Evolutionary conservation across 371 early-diverging fungal species (phyloP).

Genomic region (Mortierella sp.): DNA sequence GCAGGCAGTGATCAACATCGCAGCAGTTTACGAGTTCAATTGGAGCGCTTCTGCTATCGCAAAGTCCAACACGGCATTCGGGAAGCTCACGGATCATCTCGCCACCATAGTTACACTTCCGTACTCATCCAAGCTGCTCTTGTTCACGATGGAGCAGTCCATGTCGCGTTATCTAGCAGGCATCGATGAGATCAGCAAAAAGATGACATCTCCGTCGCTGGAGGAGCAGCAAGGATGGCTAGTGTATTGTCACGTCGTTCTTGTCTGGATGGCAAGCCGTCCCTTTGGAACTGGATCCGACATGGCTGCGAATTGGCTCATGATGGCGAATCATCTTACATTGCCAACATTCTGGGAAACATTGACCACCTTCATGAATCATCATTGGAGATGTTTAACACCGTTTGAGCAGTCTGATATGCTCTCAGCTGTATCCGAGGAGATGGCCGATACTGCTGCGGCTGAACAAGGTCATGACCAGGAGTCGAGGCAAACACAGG

Average conservation of each 20-base stretch:
- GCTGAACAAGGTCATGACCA: constrained; percentile 2
- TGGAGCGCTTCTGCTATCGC: constrained; percentile 61
- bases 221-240: constrained; percentile 56
- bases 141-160: constrained; percentile 50
- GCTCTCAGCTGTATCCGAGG: constrained; percentile 43
- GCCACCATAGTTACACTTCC: constrained; percentile 38
- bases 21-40: constrained; percentile 65
- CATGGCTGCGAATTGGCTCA: constrained; percentile 39
- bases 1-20: constrained; percentile 59
- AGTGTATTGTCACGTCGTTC: constrained; percentile 48
- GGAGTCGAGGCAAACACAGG: constrained; percentile 2
- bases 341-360: constrained; percentile 49
- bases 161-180: constrained; percentile 49
- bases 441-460: constrained; percentile 14
- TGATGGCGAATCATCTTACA: constrained; percentile 28
- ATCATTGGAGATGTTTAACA: constrained; percentile 40
- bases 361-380: constrained; percentile 47
- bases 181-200: constrained; percentile 22
- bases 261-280: constrained; percentile 54
- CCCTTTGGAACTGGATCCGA: constrained; percentile 40
- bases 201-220: constrained; percentile 2
- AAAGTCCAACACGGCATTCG: constrained; percentile 52
- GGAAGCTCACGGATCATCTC: constrained; percentile 22
- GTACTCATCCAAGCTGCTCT: constrained; percentile 44
- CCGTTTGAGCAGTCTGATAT: constrained; percentile 55